These are phyloP conservation scores for Epichloe scottii DNA, from an alignment of 2,329 filamentous ascomycete genomes.

Conservation along the genomic window DNA sequence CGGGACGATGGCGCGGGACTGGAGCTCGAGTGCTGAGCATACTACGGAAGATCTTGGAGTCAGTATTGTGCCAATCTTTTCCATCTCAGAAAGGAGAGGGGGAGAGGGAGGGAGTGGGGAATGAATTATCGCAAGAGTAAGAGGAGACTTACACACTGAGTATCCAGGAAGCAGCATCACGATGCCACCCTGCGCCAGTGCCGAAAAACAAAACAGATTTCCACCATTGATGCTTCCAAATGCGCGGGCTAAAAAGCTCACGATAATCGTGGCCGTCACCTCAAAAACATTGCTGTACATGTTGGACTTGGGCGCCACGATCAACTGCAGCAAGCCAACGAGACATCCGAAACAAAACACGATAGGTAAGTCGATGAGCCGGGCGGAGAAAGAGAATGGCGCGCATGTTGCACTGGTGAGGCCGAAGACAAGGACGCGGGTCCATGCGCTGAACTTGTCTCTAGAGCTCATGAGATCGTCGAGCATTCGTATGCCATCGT, in stretches of 20 bases:
- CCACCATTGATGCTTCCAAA: constrained; percentile 45
- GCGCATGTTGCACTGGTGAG: constrained; percentile 59
- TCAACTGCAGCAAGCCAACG: constrained; percentile 57
- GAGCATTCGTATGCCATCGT: constrained; percentile 42
- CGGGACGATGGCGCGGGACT: constrained; percentile 55
- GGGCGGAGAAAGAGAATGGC: constrained; percentile 62
- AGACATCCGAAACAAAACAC: constrained; percentile 58
- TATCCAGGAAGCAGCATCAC: constrained; percentile 55
- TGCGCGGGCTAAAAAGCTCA: constrained; percentile 48
- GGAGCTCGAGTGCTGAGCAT: constrained; percentile 46
- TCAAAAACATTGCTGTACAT: constrained; percentile 57
- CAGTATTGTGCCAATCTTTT: background rate
- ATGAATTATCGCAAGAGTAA: background rate
- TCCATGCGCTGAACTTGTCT: constrained; percentile 39
- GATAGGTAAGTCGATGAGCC: constrained; percentile 60
- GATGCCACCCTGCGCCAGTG: constrained; percentile 51
- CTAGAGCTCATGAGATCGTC: constrained; percentile 41
- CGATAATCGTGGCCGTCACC: constrained; percentile 46
- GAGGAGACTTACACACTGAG: constrained; percentile 35
- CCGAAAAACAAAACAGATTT: constrained; percentile 51
- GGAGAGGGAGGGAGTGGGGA: too few species aligned
- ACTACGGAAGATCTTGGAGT: constrained; percentile 13
- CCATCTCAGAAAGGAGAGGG: background rate
- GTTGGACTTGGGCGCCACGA: constrained; percentile 55
- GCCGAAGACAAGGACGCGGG: constrained; percentile 54